phyloP scores from a whole-genome alignment of 108 stramenopile genomes.

The Hondaea fermentalgiana region DNA sequence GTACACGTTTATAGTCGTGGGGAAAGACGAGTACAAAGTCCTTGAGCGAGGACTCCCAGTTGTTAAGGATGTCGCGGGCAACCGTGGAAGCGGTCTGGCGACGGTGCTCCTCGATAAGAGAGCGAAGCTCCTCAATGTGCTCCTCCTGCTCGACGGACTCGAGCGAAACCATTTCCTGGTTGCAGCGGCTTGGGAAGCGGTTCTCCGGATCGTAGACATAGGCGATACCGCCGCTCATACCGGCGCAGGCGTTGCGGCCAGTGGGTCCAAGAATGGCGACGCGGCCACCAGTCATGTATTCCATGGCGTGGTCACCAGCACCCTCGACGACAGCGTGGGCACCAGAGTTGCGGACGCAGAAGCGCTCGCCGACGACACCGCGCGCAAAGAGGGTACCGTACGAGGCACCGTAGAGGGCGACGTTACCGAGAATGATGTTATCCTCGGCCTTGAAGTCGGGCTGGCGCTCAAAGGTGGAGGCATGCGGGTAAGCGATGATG shows the following conservation, averaged over 20 bases:
- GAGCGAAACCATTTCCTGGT: constrained; percentile 88
- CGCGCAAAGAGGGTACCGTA: constrained; percentile 88
- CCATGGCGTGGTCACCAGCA: constrained; percentile 90
- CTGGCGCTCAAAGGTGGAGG: constrained; percentile 19
- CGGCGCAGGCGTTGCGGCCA: constrained; percentile 95
- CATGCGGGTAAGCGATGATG: constrained; percentile 73
- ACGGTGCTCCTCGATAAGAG: constrained; percentile 80
- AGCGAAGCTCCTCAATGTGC: constrained; percentile 68
- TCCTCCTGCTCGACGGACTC: constrained; percentile 64
- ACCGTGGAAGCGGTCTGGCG: constrained; percentile 69
- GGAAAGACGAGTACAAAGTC: constrained; percentile 89
- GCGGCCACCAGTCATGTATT: constrained; percentile 96
- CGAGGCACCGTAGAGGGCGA: constrained; percentile 87
- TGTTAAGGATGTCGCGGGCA: constrained; percentile 71
- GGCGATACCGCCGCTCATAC: constrained; percentile 94
- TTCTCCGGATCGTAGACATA: constrained; percentile 87
- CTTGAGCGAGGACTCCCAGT: constrained; percentile 66
- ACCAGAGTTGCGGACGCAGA: constrained; percentile 93
- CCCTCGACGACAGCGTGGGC: constrained; percentile 93
- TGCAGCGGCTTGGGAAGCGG: constrained; percentile 83
- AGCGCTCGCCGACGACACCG: constrained; percentile 91
- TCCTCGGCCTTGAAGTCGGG: constrained; percentile 75
- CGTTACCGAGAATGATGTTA: constrained; percentile 88
- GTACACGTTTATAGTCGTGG: constrained; percentile 1
- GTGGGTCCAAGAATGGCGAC: constrained; percentile 83